Evolutionary conservation across 2,329 filamentous ascomycete species (phyloP).

Genomic region (Drechslerella dactyloides): DNA sequence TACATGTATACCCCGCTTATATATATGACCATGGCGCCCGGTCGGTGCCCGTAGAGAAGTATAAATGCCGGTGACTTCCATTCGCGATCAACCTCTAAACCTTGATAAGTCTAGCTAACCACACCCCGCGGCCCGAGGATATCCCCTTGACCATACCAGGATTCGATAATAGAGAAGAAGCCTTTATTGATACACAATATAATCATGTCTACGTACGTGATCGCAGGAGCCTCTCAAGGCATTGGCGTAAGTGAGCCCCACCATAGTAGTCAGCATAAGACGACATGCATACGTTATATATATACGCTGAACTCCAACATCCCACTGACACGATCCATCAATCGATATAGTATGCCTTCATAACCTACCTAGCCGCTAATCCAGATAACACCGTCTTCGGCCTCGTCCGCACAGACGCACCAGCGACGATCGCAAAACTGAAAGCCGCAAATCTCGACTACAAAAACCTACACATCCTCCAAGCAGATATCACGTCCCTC

Average conservation of each 20-base stretch:
- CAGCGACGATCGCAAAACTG: conserved; percentile 53
- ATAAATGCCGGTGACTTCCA: no score
- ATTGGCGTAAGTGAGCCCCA: conserved; percentile 54
- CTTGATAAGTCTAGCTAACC: no score
- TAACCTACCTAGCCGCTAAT: conserved; percentile 56
- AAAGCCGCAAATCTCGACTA: conserved; percentile 52
- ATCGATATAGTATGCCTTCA: conserved; percentile 53
- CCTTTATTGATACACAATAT: no score
- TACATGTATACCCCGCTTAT: no score
- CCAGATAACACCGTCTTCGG: conserved; percentile 58
- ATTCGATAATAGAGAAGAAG: no score
- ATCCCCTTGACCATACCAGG: no score
- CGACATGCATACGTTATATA: not conserved
- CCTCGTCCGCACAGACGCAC: conserved; percentile 57
- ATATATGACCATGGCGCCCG: no score
- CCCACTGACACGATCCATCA: no score
- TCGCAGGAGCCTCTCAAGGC: conserved; percentile 57
- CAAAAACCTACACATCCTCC: conserved; percentile 58
- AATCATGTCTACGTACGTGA: conserved; percentile 56
- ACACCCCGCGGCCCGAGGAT: no score
- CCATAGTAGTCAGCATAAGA: not conserved
- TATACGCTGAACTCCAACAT: no score
- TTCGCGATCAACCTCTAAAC: no score
- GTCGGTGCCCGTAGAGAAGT: no score
- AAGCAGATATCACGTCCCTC: conserved; percentile 56